Evolutionary conservation across 1,284 basidiomycete species (phyloP).

Genomic region (Cutaneotrichosporon sp.): DNA sequence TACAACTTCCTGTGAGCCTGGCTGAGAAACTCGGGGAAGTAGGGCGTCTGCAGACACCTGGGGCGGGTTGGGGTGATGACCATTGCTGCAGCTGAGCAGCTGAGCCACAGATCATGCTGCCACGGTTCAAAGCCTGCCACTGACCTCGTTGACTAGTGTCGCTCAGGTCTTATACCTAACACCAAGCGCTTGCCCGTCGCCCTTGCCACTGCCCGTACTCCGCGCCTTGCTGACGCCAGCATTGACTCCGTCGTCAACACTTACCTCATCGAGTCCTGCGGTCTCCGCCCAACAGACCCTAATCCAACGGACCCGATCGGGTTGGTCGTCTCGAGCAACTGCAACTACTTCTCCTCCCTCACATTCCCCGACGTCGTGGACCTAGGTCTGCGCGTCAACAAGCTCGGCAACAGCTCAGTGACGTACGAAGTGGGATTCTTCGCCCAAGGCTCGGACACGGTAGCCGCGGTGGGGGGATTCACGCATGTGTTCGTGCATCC

Average conservation of each 20-base stretch:
- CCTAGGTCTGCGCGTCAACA: constrained; percentile 16
- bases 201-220: neutral
- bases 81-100: too few species aligned
- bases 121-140: too few species aligned
- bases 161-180: too few species aligned
- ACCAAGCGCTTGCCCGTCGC: neutral
- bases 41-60: too few species aligned
- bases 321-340: constrained; percentile 13
- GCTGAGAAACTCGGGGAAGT: too few species aligned
- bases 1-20: constrained; percentile 19
- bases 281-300: constrained; percentile 12
- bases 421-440: constrained; percentile 22
- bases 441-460: neutral
- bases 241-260: constrained; percentile 20
- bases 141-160: too few species aligned
- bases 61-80: too few species aligned
- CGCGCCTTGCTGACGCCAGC: constrained; percentile 8
- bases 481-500: constrained; percentile 21
- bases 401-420: constrained; percentile 16
- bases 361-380: constrained; percentile 18
- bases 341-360: constrained; percentile 19
- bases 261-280: constrained; percentile 18
- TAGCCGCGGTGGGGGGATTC: constrained; percentile 17
- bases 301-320: constrained; percentile 15
- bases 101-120: too few species aligned